Base-by-base conservation (phyloP, 2,329 filamentous ascomycete species). In the Paecilomyces formosus region DNA sequence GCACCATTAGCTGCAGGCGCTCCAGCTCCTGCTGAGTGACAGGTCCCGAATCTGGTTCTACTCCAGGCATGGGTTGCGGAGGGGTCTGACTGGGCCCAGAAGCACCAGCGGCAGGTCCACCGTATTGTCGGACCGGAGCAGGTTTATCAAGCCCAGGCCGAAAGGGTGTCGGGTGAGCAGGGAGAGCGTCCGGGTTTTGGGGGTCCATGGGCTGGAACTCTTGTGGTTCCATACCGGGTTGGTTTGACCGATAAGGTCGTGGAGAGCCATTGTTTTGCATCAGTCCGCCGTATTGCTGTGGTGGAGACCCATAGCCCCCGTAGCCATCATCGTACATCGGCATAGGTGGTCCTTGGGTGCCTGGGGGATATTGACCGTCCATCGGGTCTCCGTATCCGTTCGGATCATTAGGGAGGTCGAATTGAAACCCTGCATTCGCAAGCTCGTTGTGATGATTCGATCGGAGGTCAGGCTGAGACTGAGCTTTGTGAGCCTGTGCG, bases 11-110 rank as follows among this genome's bases (percentile, higher is more conserved):
- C 31, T 90, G 86, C 8, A 97, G 77, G 22, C 82, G 81, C 64
- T 95, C 89, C 7, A 99, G 79, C 70, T 96, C 90, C 51, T 89
- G 85, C 2, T 83, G 77, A 0, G 92, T 96, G 3, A 97, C 87
- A 0, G 87, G 88, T 1, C 76, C 63, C 39, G 62, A 71, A n/a
- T 53, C 62, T 66, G 67, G 62, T 63, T 71, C 57, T 24, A 61
- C 63, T 57, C 59, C 45, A 31, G 59, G 28, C 54, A 3, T 26
- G 51, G 24, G 15, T 58, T 33, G 59, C 55, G 3, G 39, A 56
- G 26, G 13, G 26, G 28, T 60, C 56, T 55, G 60, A 45, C 39
- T 57, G 65, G 66, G 8, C 73, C 68, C 28, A 66, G 68, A 59
- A 67, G 66, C 26, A 74, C 76, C 59, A 69, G 74, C 55, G 68